These are phyloP conservation scores for Macrocybe gigantea DNA, from an alignment of 768 basidiomycete species.

Conservation along the genomic window DNA sequence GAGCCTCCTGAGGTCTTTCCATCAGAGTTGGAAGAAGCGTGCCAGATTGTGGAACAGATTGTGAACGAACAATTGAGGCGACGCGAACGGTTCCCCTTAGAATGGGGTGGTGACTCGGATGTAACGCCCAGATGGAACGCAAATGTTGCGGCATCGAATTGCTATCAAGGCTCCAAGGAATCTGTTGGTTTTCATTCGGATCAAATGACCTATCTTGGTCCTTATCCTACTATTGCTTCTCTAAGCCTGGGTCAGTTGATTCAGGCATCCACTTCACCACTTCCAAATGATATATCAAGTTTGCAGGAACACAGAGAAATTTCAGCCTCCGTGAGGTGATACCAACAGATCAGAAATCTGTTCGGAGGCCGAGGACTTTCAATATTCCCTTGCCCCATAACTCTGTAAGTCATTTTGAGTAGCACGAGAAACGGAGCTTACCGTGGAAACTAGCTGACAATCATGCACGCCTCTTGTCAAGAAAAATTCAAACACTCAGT, in stretches of 20 bases:
- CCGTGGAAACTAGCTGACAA: conserved; percentile 46
- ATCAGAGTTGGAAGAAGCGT: conserved; percentile 73
- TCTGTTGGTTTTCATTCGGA: conserved; percentile 82
- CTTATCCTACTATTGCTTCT: conserved; percentile 82
- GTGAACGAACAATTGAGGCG: conserved; percentile 69
- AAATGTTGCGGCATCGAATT: conserved; percentile 82
- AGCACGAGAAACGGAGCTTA: not conserved
- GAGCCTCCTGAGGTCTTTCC: conserved; percentile 55
- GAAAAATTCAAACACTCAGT: conserved; percentile 78
- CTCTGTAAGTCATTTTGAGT: conserved; percentile 42
- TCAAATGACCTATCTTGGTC: conserved; percentile 75
- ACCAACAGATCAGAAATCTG: conserved; percentile 50
- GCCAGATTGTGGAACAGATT: conserved; percentile 57
- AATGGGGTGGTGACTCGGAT: conserved; percentile 47
- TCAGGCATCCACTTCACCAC: not conserved
- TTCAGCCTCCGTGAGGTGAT: conserved; percentile 79
- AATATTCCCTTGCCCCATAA: conserved; percentile 77
- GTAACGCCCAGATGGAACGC: conserved; percentile 52
- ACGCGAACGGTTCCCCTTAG: conserved; percentile 54
- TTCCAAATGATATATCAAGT: too few species aligned
- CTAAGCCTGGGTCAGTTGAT: conserved; percentile 60
- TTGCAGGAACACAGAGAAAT: conserved; percentile 54
- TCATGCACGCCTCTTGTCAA: conserved; percentile 85
- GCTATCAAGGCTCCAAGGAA: conserved; percentile 78
- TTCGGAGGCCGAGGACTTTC: conserved; percentile 63